Conservation (phyloP, 768 basidiomycete genomes). For the Mycena kentingensis region DNA sequence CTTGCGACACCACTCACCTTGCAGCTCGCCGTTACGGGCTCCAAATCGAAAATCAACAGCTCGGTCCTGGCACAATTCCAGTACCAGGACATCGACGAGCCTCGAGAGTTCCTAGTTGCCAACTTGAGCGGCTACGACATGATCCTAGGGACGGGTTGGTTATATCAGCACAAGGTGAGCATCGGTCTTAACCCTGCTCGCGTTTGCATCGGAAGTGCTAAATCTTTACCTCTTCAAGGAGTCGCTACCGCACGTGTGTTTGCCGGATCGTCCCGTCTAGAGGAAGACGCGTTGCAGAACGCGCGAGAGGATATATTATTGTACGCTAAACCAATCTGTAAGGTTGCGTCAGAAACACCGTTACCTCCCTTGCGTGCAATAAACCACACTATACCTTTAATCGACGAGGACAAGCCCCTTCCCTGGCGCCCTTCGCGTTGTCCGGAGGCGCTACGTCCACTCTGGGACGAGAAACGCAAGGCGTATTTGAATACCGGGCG, state of each 20-base stretch:
- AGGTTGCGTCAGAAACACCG: not conserved
- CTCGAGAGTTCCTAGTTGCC: slow-evolving; percentile 15
- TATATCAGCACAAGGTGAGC: slow-evolving; percentile 7
- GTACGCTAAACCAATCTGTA: slow-evolving; percentile 8
- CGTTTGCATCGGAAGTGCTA: slow-evolving; percentile 15
- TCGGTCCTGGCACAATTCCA: not conserved
- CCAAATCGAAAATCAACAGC: slow-evolving; percentile 27
- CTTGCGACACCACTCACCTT: slow-evolving; percentile 30
- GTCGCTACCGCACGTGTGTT: slow-evolving; percentile 18
- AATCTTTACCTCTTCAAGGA: slow-evolving; percentile 2
- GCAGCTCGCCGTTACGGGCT: slow-evolving; percentile 32
- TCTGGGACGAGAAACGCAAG: slow-evolving; percentile 32
- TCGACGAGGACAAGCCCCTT: slow-evolving; percentile 30
- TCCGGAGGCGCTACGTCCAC: slow-evolving; percentile 30
- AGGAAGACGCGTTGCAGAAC: not conserved
- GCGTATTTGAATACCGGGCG: slow-evolving; percentile 32
- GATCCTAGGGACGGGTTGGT: slow-evolving; percentile 1
- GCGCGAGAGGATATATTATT: slow-evolving; percentile 8
- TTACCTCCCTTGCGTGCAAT: slow-evolving; percentile 19
- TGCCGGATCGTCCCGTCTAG: not conserved
- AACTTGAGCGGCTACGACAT: slow-evolving; percentile 7
- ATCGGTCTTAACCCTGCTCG: slow-evolving; percentile 7
- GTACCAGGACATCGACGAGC: slow-evolving; percentile 26
- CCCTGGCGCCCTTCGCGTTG: slow-evolving; percentile 33
- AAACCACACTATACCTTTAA: slow-evolving; percentile 37